These are phyloP conservation scores for Fusarium sp. DNA, from an alignment of 2,329 filamentous ascomycete species.

Conservation along the genomic window DNA sequence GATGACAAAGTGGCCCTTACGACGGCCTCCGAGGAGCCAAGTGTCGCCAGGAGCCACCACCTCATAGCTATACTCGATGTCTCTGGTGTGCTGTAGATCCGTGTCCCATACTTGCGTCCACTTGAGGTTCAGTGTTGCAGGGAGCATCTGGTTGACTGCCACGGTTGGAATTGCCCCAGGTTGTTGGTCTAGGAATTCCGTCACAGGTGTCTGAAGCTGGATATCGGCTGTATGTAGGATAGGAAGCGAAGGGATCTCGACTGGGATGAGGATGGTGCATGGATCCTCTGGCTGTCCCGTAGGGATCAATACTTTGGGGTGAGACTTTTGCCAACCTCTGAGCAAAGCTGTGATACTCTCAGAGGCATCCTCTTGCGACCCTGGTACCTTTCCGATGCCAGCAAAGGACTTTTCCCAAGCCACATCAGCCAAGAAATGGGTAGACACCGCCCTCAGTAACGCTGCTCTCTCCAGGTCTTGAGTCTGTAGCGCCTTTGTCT, in stretches of 20 bases:
- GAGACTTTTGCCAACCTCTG: slow-evolving; percentile 46
- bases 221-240: slow-evolving; percentile 85
- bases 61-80: slow-evolving; percentile 85
- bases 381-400: slow-evolving; percentile 58
- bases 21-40: slow-evolving; percentile 87
- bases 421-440: slow-evolving; percentile 56
- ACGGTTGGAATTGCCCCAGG: slow-evolving; percentile 57
- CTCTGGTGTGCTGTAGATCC: slow-evolving; percentile 50
- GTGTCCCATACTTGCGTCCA: slow-evolving; percentile 74
- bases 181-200: slow-evolving; percentile 42
- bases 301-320: slow-evolving; percentile 43
- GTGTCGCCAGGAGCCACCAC: slow-evolving; percentile 77
- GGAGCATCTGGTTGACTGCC: slow-evolving; percentile 72
- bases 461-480: slow-evolving; percentile 67
- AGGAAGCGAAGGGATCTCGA: slow-evolving; percentile 86
- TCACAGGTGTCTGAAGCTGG: slow-evolving; percentile 56
- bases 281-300: slow-evolving; percentile 46
- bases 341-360: slow-evolving; percentile 44
- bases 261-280: slow-evolving; percentile 83
- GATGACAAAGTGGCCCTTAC: slow-evolving; percentile 81
- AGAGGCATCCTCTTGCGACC: slow-evolving; percentile 47
- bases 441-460: slow-evolving; percentile 63
- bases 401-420: slow-evolving; percentile 62
- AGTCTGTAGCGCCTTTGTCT: slow-evolving; percentile 56
- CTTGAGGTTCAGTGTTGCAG: slow-evolving; percentile 69